A percentile compares a stretch with the other conserved stretches of the same genome.
These are phyloP conservation scores for Ustanciosporium gigantosporum DNA, from an alignment of 1,284 basidiomycete genomes.

Conservation along the genomic window DNA sequence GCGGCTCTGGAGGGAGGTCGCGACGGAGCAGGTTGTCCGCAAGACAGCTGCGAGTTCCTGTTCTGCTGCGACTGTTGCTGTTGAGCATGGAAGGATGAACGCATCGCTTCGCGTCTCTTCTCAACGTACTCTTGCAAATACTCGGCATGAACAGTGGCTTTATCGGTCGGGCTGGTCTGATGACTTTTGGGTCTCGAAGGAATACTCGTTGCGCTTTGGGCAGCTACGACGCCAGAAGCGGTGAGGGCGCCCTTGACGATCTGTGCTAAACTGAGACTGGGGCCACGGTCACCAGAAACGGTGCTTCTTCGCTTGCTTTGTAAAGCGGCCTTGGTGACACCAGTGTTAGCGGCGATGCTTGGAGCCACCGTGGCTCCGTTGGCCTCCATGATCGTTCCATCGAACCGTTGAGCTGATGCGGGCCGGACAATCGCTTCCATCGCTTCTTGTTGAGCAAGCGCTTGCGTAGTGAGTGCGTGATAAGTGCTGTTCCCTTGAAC, in stretches of 20 bases:
- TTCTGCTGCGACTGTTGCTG: constrained; percentile 24
- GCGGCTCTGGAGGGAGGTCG: constrained; percentile 28
- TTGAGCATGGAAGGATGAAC: constrained; percentile 41
- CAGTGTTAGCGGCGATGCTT: constrained; percentile 19
- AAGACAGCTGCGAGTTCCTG: neutral
- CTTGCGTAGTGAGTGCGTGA: constrained; percentile 18
- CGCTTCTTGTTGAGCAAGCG: constrained; percentile 16
- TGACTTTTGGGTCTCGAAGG: constrained; percentile 8
- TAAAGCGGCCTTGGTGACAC: constrained; percentile 27
- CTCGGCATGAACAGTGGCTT: constrained; percentile 12
- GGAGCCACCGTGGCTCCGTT: constrained; percentile 18
- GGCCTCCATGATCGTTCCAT: constrained; percentile 18
- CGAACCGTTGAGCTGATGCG: constrained; percentile 25
- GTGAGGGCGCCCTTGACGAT: constrained; percentile 38
- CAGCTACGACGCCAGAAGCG: constrained; percentile 30
- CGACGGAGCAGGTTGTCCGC: constrained; percentile 5
- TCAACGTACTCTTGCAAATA: constrained; percentile 42
- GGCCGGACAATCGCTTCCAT: constrained; percentile 20
- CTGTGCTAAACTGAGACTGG: constrained; percentile 33
- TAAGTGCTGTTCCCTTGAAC: constrained; percentile 5
- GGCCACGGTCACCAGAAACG: constrained; percentile 28
- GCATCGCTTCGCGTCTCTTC: constrained; percentile 37
- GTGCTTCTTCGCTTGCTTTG: constrained; percentile 42
- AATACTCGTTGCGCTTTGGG: too few species aligned
- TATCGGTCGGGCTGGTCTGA: constrained; percentile 22